Base-by-base conservation (phyloP, 129 eudicot genomes). In the sunflower (Helianthus annuus) region DNA sequence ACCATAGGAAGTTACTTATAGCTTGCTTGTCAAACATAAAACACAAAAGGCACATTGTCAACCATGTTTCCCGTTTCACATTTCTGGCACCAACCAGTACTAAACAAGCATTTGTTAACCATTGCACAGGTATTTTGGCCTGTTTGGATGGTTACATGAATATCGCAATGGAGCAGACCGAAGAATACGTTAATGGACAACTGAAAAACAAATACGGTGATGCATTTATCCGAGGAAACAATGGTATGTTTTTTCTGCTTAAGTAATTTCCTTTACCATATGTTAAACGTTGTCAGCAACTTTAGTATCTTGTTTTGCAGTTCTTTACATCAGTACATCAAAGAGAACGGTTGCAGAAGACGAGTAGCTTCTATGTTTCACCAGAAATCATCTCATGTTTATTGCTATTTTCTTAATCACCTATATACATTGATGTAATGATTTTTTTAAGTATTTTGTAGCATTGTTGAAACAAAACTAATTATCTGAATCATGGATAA, bases 101-200 rank as follows among this genome's bases (percentile, higher is more conserved):
- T 57, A 57, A 51, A 51, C 56, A 51, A 57, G 15, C 64, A 57
- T 57, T 57, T 38, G 55, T 46, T 22, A 24, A 17, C 36, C 0
- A 0, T 45, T 40, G 7, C 76, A 79, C 93, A 94, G 98, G 98
- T 67, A 90, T 90, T 19, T 78, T 94, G 64, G 98, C 98, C 38
- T 90, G 97, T 76, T 81, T 94, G 49, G 98, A 94, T 79, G 98
- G 98, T 63, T 94, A 94, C 77, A 94, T 94, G 98, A 94, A 94
- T 63, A 94, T 94, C 60, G 98, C 98, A 48, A 94, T 94, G 98
- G 98, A 94, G 81, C 98, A 94, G 73, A 94, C 98, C 12, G 98
- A 94, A 78, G 98, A 94, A 74, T 94, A 94, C 27, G 98, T 94
- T 15, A 94, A 94, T 38, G 98, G 98, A 49, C 98, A 94, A 75